Evolutionary conservation across 208 protist species (phyloP), one percentile per base, ranked within the genome.

Genomic region (Leishmania martiniquensis): DNA sequence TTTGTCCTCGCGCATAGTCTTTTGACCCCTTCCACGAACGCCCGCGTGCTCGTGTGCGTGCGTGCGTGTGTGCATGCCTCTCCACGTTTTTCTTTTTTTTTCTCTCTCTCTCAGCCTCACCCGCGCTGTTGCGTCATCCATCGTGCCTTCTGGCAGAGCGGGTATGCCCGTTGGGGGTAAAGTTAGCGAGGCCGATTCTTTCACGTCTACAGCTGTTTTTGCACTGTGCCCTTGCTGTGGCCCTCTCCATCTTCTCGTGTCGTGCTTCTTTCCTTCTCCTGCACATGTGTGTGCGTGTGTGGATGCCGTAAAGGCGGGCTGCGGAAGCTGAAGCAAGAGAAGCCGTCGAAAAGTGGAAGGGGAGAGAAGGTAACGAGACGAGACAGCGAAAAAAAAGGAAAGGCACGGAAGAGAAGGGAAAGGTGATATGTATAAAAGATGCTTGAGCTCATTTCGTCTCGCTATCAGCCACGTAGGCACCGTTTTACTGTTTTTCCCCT

Each of bases 401-500:
- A 51, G 47, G 52, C 12, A 10, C 52, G 52, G 22, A 57, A 52
- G 47, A 6, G 10, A 22, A 57, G 13, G 4, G 22, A 12, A 62
- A 62, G 34, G 17, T 17, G n/a, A 37, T 34, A 62, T 29, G 55
- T 17, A 62, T 0, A 29, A 2, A 34, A 13, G 4, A 44, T 44
- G 62, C 3, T 2, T 67, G 34, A 5, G 22, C n/a, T 9, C 17
- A 62, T 5, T 12, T 62, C 62, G 44, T n/a, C 37, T n/a, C 7
- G 3, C 17, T 37, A 9, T 65, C 49, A 52, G 32, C 52, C 7
- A 22, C 57, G 37, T n/a, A 12, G n/a, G 47, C 32, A 47, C 20
- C 12, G 7, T 29, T 37, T 76, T 37, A 54, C 65, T 13, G 63
- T 25, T 34, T 78, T 71, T 76, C 60, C 72, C 44, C 20, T 29